Conservation (phyloP, 2,329 filamentous ascomycete species). For the Rutstroemia sp. region DNA sequence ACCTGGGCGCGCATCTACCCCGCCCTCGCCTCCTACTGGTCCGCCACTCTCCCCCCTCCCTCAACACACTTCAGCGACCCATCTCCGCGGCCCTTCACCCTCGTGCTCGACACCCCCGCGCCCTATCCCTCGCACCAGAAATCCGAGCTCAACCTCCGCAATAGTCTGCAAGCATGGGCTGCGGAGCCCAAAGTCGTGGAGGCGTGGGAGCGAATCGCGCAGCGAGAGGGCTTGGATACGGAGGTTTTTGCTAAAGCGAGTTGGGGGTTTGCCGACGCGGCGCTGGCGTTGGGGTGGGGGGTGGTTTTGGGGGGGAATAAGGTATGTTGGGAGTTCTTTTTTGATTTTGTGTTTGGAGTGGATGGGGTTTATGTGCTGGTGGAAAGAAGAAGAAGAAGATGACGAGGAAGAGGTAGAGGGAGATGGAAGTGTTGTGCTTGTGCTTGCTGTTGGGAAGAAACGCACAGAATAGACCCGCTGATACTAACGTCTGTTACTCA, state of each 20-base stretch:
- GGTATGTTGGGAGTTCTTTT: not conserved
- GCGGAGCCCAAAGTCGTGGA: not conserved
- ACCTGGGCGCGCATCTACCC: not conserved
- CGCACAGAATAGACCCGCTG: no score
- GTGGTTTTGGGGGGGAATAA: not conserved
- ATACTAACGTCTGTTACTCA: no score
- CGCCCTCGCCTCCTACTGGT: not conserved
- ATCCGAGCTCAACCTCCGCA: not conserved
- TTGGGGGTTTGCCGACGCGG: not conserved
- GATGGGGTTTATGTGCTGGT: no score
- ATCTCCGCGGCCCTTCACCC: not conserved
- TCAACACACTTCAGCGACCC: not conserved
- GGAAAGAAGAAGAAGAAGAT: no score
- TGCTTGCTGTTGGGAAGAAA: no score
- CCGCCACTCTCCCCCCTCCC: not conserved
- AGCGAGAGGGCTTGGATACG: not conserved
- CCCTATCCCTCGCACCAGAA: not conserved
- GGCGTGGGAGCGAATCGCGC: not conserved
- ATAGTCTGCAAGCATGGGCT: not conserved
- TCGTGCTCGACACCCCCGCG: not conserved
- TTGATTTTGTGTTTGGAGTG: no score
- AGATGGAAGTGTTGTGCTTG: no score
- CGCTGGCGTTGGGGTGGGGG: not conserved
- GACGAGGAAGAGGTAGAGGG: no score
- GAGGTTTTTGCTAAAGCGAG: not conserved